These are phyloP conservation scores for Gracilaria domingensis DNA, from an alignment of 23 red algal genomes.

Conservation along the genomic window DNA sequence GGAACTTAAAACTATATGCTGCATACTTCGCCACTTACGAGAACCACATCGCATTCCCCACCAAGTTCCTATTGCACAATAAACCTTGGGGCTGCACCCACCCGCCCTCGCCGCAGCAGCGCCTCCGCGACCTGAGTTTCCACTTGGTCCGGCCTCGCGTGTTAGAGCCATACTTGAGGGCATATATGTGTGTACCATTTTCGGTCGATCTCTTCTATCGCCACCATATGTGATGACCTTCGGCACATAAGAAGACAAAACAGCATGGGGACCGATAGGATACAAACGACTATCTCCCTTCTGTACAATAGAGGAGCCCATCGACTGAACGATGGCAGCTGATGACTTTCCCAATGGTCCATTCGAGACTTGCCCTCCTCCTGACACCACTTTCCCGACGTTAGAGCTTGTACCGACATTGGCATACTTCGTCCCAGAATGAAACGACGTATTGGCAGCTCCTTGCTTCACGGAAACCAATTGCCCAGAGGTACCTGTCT, in stretches of 20 bases:
- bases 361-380: neutral
- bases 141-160: neutral
- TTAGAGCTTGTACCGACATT: neutral
- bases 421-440: neutral
- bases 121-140: neutral
- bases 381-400: neutral
- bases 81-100: no score
- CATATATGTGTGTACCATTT: neutral
- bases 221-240: neutral
- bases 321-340: conserved; percentile 4
- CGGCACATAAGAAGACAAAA: neutral
- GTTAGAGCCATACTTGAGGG: neutral
- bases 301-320: conserved; percentile 5
- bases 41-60: no score
- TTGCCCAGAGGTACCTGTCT: neutral
- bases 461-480: neutral
- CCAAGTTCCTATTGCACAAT: neutral
- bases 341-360: neutral
- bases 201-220: neutral
- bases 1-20: no score
- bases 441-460: neutral
- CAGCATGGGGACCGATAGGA: neutral
- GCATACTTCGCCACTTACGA: no score
- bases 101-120: neutral
- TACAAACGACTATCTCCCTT: neutral